phyloP scores from a whole-genome alignment of 176 grass and related monocot species.

The Pontederia paniculata region DNA sequence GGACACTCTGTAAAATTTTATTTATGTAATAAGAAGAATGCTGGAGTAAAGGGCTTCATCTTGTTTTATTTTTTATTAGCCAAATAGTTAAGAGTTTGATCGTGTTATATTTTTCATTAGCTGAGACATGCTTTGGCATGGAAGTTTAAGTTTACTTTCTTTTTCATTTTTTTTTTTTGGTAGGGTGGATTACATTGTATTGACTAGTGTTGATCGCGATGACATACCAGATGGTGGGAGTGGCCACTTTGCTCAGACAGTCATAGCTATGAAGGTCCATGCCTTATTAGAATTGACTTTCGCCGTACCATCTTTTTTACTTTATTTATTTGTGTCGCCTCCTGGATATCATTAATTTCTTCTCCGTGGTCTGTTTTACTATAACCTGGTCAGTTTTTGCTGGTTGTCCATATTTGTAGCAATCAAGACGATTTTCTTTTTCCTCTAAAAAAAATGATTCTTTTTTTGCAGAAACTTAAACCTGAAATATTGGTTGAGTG shows the following conservation, averaged over 20 bases:
- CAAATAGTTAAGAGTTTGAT: no score
- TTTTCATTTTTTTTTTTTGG: slow-evolving; percentile 15
- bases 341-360: neutral
- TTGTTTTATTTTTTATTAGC: no score
- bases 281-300: neutral
- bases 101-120: no score
- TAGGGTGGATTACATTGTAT: slow-evolving; percentile 81
- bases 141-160: neutral
- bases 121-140: neutral
- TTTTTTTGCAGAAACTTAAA: slow-evolving; percentile 55
- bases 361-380: no score
- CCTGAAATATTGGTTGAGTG: slow-evolving; percentile 79
- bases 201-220: slow-evolving; percentile 89
- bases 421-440: neutral
- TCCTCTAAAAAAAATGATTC: no score
- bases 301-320: neutral
- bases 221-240: slow-evolving; percentile 85
- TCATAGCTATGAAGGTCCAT: slow-evolving; percentile 67
- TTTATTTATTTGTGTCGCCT: neutral
- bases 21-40: no score
- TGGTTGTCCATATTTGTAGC: neutral
- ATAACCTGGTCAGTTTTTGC: no score
- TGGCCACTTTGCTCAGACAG: slow-evolving; percentile 71
- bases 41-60: no score
- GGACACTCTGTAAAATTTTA: no score